phyloP scores from a whole-genome alignment of 495 filamentous ascomycete genomes.

The Aspergillus baeticus region DNA sequence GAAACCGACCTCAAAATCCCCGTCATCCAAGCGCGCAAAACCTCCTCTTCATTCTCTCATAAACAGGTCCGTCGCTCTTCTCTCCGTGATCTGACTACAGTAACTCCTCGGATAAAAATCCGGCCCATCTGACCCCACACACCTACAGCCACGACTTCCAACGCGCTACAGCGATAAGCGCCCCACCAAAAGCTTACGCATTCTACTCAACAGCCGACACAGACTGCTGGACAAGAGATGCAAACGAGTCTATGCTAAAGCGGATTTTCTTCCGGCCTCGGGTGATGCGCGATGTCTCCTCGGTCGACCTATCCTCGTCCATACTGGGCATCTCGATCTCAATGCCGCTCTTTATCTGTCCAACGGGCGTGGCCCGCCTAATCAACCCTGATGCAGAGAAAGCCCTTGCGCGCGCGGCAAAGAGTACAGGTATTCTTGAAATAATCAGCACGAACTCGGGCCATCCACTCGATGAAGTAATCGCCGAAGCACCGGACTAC shows the following conservation, averaged over 20 bases:
- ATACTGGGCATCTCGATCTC: neutral
- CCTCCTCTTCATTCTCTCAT: neutral
- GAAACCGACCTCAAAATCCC: neutral
- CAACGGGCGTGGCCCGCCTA: neutral
- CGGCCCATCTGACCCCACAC: neutral
- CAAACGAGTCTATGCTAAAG: conserved; percentile 9
- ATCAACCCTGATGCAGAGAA: conserved; percentile 4
- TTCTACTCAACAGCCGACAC: conserved; percentile 11
- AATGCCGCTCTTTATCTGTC: conserved; percentile 10
- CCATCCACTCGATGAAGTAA: neutral
- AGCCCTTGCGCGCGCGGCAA: neutral
- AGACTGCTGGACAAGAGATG: conserved; percentile 8
- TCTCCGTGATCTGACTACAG: no score
- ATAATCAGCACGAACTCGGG: conserved; percentile 4
- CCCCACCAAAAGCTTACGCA: neutral
- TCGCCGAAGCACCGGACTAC: conserved; percentile 6
- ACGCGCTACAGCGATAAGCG: neutral
- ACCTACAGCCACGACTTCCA: conserved; percentile 3
- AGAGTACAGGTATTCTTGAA: conserved; percentile 2
- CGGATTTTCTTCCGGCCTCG: conserved; percentile 7
- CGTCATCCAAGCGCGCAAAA: neutral
- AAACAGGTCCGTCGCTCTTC: conserved; percentile 1
- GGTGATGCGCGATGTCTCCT: conserved; percentile 1
- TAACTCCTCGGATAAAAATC: conserved; percentile 2
- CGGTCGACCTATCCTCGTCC: neutral